Base-by-base conservation (phyloP, 495 filamentous ascomycete genomes). In the Aspergillus indologenus region DNA sequence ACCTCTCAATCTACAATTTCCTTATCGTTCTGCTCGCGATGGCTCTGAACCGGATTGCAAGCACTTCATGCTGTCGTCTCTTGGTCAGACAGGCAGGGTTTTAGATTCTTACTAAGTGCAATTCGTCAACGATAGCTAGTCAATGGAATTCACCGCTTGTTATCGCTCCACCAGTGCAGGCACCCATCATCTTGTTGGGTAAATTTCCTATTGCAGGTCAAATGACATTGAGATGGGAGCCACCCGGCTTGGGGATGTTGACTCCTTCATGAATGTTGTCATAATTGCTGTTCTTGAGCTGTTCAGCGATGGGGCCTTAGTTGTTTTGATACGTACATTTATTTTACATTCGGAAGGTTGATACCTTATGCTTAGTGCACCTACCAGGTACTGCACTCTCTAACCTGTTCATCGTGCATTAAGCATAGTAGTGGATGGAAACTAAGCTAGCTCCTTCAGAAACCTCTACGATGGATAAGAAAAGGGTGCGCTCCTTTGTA, bases 111-210 rank as follows among this genome's bases (percentile, higher is more conserved):
- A 4, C 34, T 40, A 2, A 40, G 6, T 40, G 34, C 2, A 8
- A 14, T 40, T 9, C 34, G 12, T 40, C 34, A 14, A 47, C 47
- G 45, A 45, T 53, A 26, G 45, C 31, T 53, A 26, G 49, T 45
- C 56, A 52, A 52, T 58, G 15, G 40, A 62, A 60, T 63, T 46
- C 60, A 66, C 60, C 60, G 64, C 64, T 59, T 64, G 21, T 67
- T 58, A 46, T 58, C n/a, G 21, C 17, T 22, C 40, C 51, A 31
- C 21, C 46, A 24, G 58, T 53, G 56, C 58, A 58, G 56, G 56
- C 53, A 42, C 26, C 0, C n/a, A 47, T 46, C n/a, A 29, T 8
- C 19, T 43, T 49, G 43, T 57, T 55, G 22, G 20, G 5, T 58
- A 22, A 34, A 49, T 58, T 52, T 44, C 23, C 48, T 31, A 29